phyloP scores from a whole-genome alignment of 2,329 filamentous ascomycete genomes.

The Celoporthe dispersa region DNA sequence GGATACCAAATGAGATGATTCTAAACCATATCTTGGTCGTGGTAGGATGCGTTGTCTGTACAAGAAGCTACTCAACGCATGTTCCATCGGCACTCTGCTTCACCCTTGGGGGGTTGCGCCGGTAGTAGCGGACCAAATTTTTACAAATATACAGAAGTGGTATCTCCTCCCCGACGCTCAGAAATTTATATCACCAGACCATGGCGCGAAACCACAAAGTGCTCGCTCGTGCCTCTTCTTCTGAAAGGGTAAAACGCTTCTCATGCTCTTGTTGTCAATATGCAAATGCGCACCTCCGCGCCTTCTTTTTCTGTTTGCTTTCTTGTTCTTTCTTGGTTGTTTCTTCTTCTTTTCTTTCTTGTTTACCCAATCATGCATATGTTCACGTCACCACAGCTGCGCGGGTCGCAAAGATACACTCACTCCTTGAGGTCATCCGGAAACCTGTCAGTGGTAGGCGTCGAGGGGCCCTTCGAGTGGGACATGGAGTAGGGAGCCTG shows the following conservation, averaged over 20 bases:
- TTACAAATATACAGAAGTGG: neutral
- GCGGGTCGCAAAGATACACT: neutral
- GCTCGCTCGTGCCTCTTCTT: neutral
- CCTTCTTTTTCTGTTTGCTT: too few relatives aligned
- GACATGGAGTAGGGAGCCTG: slow-evolving; percentile 77
- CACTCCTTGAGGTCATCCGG: slow-evolving; percentile 35
- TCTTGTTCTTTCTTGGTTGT: neutral
- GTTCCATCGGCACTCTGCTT: neutral
- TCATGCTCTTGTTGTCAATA: neutral
- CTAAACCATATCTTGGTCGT: neutral
- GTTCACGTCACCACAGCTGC: neutral
- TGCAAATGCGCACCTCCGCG: neutral
- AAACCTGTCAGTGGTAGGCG: slow-evolving; percentile 54
- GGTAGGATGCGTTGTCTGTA: neutral
- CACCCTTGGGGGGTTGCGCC: neutral
- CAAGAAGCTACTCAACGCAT: neutral
- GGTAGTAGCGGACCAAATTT: neutral
- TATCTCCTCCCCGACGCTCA: neutral
- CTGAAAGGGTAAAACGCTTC: neutral
- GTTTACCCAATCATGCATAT: neutral
- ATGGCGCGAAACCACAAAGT: neutral
- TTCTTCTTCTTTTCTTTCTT: neutral
- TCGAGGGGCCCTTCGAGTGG: slow-evolving; percentile 63
- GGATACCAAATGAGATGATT: too few relatives aligned
- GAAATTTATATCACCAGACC: too few relatives aligned